Conservation (phyloP, 2,329 filamentous ascomycete species). For the Taxawa tesnikishii region DNA sequence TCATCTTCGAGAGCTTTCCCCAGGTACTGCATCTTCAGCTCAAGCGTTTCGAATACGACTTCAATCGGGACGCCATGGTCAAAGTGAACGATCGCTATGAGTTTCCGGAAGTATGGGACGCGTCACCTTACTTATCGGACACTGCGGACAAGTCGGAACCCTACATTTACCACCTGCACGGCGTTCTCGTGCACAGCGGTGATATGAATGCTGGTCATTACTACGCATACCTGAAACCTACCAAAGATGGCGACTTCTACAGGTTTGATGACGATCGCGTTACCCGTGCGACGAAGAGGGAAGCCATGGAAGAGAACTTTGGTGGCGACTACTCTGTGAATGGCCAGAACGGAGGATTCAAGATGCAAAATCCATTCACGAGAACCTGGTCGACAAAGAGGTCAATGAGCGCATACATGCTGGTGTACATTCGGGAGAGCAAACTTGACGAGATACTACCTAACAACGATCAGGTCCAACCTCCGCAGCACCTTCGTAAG, state of each 20-base stretch:
- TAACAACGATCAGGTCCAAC: slow-evolving; percentile 62
- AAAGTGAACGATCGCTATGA: slow-evolving; percentile 94
- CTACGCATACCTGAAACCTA: slow-evolving; percentile 91
- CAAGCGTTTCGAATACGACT: slow-evolving; percentile 96
- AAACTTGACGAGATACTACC: slow-evolving; percentile 72
- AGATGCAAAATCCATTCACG: slow-evolving; percentile 52
- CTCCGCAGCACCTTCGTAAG: slow-evolving; percentile 69
- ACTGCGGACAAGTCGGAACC: slow-evolving; percentile 78
- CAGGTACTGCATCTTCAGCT: slow-evolving; percentile 89
- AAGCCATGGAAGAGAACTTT: slow-evolving; percentile 93
- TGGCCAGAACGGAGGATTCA: slow-evolving; percentile 42
- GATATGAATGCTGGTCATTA: slow-evolving; percentile 97
- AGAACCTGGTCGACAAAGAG: slow-evolving; percentile 52
- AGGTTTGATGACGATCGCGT: slow-evolving; percentile 96
- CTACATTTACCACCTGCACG: slow-evolving; percentile 86
- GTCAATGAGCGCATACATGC: slow-evolving; percentile 90
- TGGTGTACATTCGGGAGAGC: slow-evolving; percentile 90
- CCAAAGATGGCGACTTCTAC: slow-evolving; percentile 89
- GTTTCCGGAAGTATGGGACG: slow-evolving; percentile 74
- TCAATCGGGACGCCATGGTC: slow-evolving; percentile 94
- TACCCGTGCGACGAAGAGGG: slow-evolving; percentile 80
- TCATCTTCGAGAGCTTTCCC: slow-evolving; percentile 92
- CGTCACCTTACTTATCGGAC: slow-evolving; percentile 74
- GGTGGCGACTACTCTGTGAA: slow-evolving; percentile 59
- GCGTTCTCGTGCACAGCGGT: slow-evolving; percentile 90